These are phyloP conservation scores for Wickerhamomyces sydowiorum DNA, from an alignment of 805 yeast species.

Conservation along the genomic window DNA sequence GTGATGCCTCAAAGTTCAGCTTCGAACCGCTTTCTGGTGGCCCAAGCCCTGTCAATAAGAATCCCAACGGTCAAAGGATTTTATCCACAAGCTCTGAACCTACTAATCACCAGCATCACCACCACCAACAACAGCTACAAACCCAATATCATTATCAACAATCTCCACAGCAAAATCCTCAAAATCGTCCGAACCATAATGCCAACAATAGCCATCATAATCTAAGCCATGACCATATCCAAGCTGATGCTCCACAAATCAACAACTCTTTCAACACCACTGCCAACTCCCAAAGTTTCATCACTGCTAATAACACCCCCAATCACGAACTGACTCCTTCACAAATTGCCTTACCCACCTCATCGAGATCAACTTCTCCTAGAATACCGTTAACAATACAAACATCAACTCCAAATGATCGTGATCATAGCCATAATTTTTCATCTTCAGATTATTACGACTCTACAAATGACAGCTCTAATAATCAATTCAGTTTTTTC, in stretches of 20 bases:
- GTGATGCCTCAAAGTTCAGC: slow-evolving; percentile 14
- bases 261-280: background rate
- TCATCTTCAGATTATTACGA: background rate
- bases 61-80: background rate
- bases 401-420: slow-evolving; percentile 10
- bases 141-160: slow-evolving; percentile 1
- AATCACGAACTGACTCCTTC: slow-evolving; percentile 8
- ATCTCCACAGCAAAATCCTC: no score
- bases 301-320: slow-evolving; percentile 6
- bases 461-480: slow-evolving; percentile 5
- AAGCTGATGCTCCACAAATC: background rate
- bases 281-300: background rate
- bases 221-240: background rate
- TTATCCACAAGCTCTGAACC: background rate
- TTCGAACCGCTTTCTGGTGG: slow-evolving; percentile 7
- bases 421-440: background rate
- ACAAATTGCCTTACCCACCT: slow-evolving; percentile 13
- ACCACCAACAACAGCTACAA: background rate
- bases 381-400: slow-evolving; percentile 3
- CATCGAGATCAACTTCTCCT: slow-evolving; percentile 8
- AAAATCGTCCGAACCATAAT: no score
- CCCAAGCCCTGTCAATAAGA: slow-evolving; percentile 1
- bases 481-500: slow-evolving; percentile 19
- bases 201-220: no score
- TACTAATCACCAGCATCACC: background rate